A percentile compares a stretch with the other conserved stretches of the same genome.
Conservation (phyloP, 192 early-diverging fungal species). For the Powellomyces hirtus region DNA sequence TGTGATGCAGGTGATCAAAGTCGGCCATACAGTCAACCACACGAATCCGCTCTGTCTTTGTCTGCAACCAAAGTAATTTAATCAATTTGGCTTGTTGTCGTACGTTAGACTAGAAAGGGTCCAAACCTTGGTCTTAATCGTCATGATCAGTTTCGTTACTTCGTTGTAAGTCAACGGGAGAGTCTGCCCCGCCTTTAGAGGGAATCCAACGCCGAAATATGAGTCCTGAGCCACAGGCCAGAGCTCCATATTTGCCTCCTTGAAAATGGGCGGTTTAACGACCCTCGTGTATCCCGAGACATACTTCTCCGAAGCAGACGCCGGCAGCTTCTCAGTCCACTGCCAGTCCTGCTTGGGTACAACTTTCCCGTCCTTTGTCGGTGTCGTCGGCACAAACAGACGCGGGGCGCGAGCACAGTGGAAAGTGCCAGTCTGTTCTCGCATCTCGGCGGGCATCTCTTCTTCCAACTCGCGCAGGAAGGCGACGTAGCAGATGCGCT, state of each 20-base stretch:
- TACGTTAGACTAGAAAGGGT: not conserved
- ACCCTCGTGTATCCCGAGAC: not conserved
- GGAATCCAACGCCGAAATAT: not conserved
- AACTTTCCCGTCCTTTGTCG: not conserved
- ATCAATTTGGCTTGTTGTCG: too few species aligned
- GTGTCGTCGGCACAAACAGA: not conserved
- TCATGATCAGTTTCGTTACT: constrained; percentile 36
- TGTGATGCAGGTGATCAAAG: constrained; percentile 54
- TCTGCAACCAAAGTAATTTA: constrained; percentile 18
- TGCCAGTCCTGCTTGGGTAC: not conserved
- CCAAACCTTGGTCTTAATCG: constrained; percentile 49
- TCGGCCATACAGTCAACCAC: constrained; percentile 55
- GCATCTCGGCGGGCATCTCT: constrained; percentile 12
- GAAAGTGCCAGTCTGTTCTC: constrained; percentile 9
- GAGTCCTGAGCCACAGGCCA: constrained; percentile 1
- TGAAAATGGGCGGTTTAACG: constrained; percentile 2
- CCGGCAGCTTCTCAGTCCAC: not conserved
- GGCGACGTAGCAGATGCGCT: constrained; percentile 48
- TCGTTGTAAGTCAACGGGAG: constrained; percentile 11
- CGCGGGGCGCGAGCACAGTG: not conserved
- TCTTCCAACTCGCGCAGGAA: constrained; percentile 47
- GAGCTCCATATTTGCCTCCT: not conserved
- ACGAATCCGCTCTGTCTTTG: constrained; percentile 54
- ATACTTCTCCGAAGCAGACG: not conserved
- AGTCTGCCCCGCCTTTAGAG: not conserved